These are phyloP conservation scores for Pestalotiopsis sp. DNA, from an alignment of 2,329 filamentous ascomycete species.

Conservation along the genomic window DNA sequence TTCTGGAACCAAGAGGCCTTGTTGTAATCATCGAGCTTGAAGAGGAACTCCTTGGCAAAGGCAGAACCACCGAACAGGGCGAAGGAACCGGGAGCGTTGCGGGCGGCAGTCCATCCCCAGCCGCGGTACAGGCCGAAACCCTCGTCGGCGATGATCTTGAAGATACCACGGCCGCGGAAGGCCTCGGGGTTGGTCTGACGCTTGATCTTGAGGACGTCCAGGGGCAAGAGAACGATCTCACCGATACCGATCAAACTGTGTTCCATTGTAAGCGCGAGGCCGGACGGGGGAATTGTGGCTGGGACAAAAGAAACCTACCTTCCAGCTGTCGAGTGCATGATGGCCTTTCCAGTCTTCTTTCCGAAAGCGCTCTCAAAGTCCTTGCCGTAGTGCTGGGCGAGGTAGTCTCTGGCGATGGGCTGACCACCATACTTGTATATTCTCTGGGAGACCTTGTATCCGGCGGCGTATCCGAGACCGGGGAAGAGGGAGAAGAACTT, in stretches of 20 bases:
- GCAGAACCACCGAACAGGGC: slow-evolving; percentile 97
- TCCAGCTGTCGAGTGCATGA: slow-evolving; percentile 96
- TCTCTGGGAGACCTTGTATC: slow-evolving; percentile 96
- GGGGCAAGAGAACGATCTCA: slow-evolving; percentile 90
- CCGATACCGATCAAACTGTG: slow-evolving; percentile 89
- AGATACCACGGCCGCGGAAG: slow-evolving; percentile 88
- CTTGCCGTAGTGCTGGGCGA: slow-evolving; percentile 76
- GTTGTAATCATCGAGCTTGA: slow-evolving; percentile 91
- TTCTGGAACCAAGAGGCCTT: slow-evolving; percentile 92
- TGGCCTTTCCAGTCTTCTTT: slow-evolving; percentile 95
- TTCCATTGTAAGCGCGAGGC: slow-evolving; percentile 8
- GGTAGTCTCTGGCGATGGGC: slow-evolving; percentile 90
- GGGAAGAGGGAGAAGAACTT: slow-evolving; percentile 98
- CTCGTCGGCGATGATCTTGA: slow-evolving; percentile 90
- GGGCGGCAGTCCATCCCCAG: slow-evolving; percentile 95
- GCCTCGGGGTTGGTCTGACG: slow-evolving; percentile 98
- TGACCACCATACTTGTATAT: slow-evolving; percentile 99
- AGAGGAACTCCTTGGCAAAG: slow-evolving; percentile 96
- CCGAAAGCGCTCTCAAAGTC: slow-evolving; percentile 90
- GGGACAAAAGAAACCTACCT: slow-evolving; percentile 54
- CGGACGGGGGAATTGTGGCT: neutral
- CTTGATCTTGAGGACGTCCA: slow-evolving; percentile 99
- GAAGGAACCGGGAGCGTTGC: slow-evolving; percentile 96
- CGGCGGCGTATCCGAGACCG: slow-evolving; percentile 93
- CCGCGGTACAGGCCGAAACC: slow-evolving; percentile 95